These are phyloP conservation scores for Pythium aristosporum DNA, from an alignment of 352 stramenopile species.

Conservation along the genomic window DNA sequence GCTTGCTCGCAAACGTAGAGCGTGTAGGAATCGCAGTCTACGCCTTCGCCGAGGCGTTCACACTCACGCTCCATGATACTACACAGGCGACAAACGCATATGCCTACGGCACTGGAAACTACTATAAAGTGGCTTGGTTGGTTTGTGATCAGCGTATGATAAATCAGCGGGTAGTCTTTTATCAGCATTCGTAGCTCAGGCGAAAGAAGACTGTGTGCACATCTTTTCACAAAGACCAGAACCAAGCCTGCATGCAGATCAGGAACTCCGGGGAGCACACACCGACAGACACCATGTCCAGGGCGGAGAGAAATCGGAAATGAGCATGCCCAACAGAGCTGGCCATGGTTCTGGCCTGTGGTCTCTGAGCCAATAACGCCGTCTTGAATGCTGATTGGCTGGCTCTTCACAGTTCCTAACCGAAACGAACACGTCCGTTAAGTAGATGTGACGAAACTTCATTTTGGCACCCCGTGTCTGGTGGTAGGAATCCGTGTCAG, in stretches of 20 bases:
- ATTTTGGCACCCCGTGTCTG: neutral
- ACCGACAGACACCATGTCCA: neutral
- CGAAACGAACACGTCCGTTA: neutral
- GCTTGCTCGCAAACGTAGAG: no score
- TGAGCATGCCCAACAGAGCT: neutral
- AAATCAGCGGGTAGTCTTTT: constrained; percentile 28
- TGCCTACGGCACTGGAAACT: no score
- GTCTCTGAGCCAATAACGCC: constrained; percentile 7
- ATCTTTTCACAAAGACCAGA: constrained; percentile 18
- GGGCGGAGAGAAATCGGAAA: neutral
- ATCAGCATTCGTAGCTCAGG: constrained; percentile 26
- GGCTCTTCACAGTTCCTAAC: neutral
- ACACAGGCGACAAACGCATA: no score
- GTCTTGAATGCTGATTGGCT: constrained; percentile 3
- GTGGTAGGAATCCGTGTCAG: constrained; percentile 8
- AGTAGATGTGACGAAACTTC: neutral
- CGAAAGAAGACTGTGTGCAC: constrained; percentile 30
- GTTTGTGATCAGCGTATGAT: constrained; percentile 24
- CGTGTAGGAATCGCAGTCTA: no score
- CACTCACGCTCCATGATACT: no score
- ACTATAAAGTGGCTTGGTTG: neutral
- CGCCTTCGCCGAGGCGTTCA: no score
- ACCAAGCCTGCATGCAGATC: neutral
- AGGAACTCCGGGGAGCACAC: neutral
- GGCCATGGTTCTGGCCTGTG: neutral